Percentiles rank a stretch among this genome's conserved stretches.
These are phyloP conservation scores for Hygrophila difformis DNA, from an alignment of 257 asterid species.

Conservation along the genomic window DNA sequence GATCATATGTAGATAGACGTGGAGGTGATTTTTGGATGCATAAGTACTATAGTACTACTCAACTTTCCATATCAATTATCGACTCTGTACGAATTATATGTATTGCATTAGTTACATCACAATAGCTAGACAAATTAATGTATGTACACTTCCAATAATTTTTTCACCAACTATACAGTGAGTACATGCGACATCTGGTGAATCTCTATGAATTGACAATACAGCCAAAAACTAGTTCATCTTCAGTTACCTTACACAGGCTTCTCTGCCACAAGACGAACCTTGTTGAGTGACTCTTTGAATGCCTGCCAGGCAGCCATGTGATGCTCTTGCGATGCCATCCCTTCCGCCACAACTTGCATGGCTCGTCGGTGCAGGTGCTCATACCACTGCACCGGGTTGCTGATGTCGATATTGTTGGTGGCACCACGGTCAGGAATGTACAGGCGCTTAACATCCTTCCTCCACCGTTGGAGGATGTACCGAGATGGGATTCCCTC, in stretches of 20 bases:
- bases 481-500: conserved; percentile 38
- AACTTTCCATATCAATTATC: too few relatives aligned
- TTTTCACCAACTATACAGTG: background rate
- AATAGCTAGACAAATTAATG: background rate
- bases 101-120: background rate
- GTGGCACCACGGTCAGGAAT: conserved; percentile 29
- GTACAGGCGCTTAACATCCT: conserved; percentile 34
- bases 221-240: background rate
- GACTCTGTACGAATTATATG: too few relatives aligned
- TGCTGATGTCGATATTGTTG: conserved; percentile 30
- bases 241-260: conserved; percentile 14
- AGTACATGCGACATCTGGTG: too few relatives aligned
- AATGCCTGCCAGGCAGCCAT: conserved; percentile 45
- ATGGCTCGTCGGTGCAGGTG: conserved; percentile 41
- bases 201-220: too few relatives aligned
- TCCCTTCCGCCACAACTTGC: conserved; percentile 46
- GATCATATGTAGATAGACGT: too few relatives aligned
- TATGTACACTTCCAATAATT: conserved; percentile 16
- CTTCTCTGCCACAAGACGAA: conserved; percentile 32
- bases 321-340: conserved; percentile 34
- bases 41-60: too few relatives aligned
- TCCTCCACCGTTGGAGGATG: conserved; percentile 49
- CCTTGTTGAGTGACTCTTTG: conserved; percentile 40
- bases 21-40: too few relatives aligned
- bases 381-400: conserved; percentile 43